A percentile compares a stretch with the other conserved stretches of the same genome.
Conservation (phyloP, 139 green algal genomes). For the Diplosphaera chodatii region DNA sequence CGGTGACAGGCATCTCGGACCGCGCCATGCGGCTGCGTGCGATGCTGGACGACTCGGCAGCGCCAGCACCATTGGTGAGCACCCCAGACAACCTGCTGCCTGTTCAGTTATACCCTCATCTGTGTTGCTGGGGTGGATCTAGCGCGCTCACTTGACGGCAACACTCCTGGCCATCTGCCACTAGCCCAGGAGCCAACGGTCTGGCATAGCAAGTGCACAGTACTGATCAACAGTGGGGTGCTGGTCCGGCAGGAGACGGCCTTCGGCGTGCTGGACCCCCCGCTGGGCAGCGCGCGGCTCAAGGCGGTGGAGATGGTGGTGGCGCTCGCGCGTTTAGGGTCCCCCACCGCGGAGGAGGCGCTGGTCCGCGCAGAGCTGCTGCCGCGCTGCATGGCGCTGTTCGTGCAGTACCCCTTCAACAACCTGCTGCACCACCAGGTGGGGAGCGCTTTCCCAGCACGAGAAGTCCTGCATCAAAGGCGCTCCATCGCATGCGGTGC, state of each 20-base stretch:
- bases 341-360: slow-evolving; percentile 21
- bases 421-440: slow-evolving; percentile 80
- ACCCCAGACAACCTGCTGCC: no score
- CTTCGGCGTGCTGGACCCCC: slow-evolving; percentile 70
- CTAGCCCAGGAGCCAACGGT: no score
- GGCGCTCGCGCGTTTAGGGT: slow-evolving; percentile 53
- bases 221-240: no score
- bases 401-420: slow-evolving; percentile 83
- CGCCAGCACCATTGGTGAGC: no score
- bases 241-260: slow-evolving; percentile 52
- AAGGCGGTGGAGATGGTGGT: slow-evolving; percentile 76
- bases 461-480: no score
- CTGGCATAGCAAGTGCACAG: no score
- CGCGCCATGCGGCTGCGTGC: background rate
- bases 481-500: no score
- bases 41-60: background rate
- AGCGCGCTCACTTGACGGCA: no score
- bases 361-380: slow-evolving; percentile 45
- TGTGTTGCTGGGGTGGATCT: no score
- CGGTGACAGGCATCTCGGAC: background rate
- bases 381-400: slow-evolving; percentile 59
- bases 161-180: no score
- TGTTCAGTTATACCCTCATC: no score
- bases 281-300: slow-evolving; percentile 61
- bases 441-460: no score